phyloP scores from a whole-genome alignment of 768 basidiomycete genomes.

The Sporobolomyces phaffii region DNA sequence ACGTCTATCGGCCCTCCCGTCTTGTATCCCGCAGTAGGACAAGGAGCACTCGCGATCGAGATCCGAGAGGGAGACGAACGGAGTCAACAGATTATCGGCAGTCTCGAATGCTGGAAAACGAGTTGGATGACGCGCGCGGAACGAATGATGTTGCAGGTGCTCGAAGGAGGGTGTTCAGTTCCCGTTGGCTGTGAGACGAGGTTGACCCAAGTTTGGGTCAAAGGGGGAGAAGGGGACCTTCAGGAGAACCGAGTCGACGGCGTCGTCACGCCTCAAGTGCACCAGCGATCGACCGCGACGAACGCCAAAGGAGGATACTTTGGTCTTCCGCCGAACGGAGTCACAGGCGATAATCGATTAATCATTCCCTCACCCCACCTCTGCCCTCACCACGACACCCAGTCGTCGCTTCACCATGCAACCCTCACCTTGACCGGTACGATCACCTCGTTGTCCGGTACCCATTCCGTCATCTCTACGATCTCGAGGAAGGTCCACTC shows the following conservation, averaged over 20 bases:
- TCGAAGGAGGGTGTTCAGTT: constrained; percentile 96
- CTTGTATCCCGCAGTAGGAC: constrained; percentile 83
- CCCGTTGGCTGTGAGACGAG: constrained; percentile 74
- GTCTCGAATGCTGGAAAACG: constrained; percentile 69
- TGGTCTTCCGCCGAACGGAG: not conserved
- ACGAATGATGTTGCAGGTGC: constrained; percentile 73
- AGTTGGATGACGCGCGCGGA: constrained; percentile 75
- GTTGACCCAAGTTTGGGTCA: constrained; percentile 39
- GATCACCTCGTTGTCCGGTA: constrained; percentile 76
- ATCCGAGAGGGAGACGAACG: constrained; percentile 53
- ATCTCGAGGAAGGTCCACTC: constrained; percentile 54
- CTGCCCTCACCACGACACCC: constrained; percentile 12
- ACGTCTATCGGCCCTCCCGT: constrained; percentile 66
- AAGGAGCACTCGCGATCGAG: constrained; percentile 86
- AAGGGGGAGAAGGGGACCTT: constrained; percentile 44
- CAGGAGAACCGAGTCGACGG: constrained; percentile 39
- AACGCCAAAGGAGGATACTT: constrained; percentile 12
- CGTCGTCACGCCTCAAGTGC: constrained; percentile 1
- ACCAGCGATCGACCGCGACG: not conserved
- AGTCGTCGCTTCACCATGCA: constrained; percentile 27
- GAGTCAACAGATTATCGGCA: constrained; percentile 64
- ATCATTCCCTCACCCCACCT: constrained; percentile 20
- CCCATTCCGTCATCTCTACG: constrained; percentile 62
- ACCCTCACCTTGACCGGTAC: constrained; percentile 65
- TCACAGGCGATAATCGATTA: not conserved